These are phyloP conservation scores for Bryoglossum gracile DNA, from an alignment of 495 filamentous ascomycete species.

Conservation along the genomic window DNA sequence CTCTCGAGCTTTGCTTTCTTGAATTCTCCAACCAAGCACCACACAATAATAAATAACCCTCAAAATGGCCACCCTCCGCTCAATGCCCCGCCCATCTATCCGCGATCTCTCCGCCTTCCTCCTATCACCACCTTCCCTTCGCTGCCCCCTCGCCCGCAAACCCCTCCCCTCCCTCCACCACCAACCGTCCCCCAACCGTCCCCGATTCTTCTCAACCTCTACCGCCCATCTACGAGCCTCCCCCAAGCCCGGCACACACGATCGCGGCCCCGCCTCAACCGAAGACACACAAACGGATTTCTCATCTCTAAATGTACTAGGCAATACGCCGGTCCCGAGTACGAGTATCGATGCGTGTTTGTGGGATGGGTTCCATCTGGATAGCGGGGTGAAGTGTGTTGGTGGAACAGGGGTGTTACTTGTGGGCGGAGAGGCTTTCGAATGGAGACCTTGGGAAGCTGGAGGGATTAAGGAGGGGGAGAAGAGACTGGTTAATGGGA, in stretches of 20 bases:
- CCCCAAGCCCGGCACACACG: slow-evolving; percentile 10
- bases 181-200: neutral
- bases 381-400: slow-evolving; percentile 62
- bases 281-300: slow-evolving; percentile 58
- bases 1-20: too few species aligned
- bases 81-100: neutral
- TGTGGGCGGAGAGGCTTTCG: slow-evolving; percentile 77
- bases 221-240: slow-evolving; percentile 3
- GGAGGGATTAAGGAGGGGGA: slow-evolving; percentile 27
- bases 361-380: slow-evolving; percentile 70
- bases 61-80: neutral
- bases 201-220: neutral
- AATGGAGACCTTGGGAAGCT: slow-evolving; percentile 72
- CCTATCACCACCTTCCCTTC: neutral
- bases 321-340: slow-evolving; percentile 64
- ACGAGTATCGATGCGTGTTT: slow-evolving; percentile 77
- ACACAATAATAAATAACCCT: too few species aligned
- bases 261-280: slow-evolving; percentile 19
- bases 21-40: too few species aligned
- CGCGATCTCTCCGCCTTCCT: neutral
- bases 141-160: neutral
- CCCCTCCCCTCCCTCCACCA: neutral
- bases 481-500: slow-evolving; percentile 59
- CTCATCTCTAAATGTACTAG: slow-evolving; percentile 65
- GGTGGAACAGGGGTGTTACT: slow-evolving; percentile 65